Conservation (phyloP, 1,284 basidiomycete genomes). For the Heterobasidion annosum region DNA sequence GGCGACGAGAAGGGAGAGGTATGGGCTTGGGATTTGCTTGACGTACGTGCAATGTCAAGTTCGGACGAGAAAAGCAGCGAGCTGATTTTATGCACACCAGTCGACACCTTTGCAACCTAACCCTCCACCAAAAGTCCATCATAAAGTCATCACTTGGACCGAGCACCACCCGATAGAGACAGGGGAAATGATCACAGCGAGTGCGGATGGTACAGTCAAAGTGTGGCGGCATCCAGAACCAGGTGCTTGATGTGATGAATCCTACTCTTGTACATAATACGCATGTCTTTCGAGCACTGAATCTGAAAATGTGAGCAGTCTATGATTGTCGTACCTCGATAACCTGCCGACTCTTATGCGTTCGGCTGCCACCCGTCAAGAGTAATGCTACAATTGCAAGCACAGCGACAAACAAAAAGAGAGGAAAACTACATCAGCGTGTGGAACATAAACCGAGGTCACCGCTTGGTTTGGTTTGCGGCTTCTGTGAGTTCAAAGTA, state of each 20-base stretch:
- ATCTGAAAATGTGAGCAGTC: no score
- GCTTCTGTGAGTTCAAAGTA: neutral
- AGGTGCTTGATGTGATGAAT: conserved; percentile 4
- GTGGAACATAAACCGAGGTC: neutral
- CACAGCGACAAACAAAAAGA: neutral
- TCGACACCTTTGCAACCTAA: conserved; percentile 56
- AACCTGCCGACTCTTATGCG: neutral
- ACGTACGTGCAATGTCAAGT: conserved; percentile 41
- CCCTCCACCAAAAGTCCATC: conserved; percentile 67
- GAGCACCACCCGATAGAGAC: conserved; percentile 81
- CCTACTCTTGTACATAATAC: neutral
- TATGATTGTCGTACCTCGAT: no score
- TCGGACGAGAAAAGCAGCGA: neutral
- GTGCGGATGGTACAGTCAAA: conserved; percentile 80
- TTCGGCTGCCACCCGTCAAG: neutral
- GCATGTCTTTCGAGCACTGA: neutral
- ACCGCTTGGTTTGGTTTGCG: neutral
- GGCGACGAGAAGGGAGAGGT: conserved; percentile 88
- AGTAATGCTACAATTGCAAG: neutral
- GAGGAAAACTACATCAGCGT: neutral
- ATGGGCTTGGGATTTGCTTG: conserved; percentile 90
- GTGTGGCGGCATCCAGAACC: conserved; percentile 53
- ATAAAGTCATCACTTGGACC: conserved; percentile 85
- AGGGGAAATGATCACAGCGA: conserved; percentile 79
- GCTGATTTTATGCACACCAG: conserved; percentile 28